Base-by-base conservation (phyloP, 768 basidiomycete species). In the Mycena galopus region DNA sequence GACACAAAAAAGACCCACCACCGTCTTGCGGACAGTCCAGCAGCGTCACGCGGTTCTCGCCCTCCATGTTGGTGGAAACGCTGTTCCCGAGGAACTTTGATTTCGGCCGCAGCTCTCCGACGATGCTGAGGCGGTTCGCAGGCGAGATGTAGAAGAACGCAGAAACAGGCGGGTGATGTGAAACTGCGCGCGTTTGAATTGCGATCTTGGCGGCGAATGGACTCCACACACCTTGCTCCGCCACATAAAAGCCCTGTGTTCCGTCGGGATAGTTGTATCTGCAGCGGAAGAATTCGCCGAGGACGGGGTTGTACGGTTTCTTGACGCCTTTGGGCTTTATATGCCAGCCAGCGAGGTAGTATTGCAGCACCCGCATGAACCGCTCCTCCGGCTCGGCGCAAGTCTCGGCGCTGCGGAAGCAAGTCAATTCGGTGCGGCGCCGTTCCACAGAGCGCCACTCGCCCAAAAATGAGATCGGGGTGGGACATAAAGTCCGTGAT, bases 401-500 rank as follows among this genome's bases (percentile, higher is more conserved):
- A n/a, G 90, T 80, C 75, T 94, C 95, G 56, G 94, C 94, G 47
- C 97, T 97, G 78, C 29, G 63, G 59, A 25, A 16, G 27, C 50
- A 14, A 23, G 67, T 68, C 75, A 59, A 62, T 69, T 39, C 35
- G 30, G 56, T 35, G 70, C 17, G 29, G 67, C n/a, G n/a, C 51
- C 50, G 58, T 35, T 59, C n/a, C 61, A 59, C 51, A 72, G 74
- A 58, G 56, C 67, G 33, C 39, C 25, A 86, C 94, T 82, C 82
- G 91, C 96, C 95, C 95, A 84, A 97, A 97, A 78, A 98, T 90
- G 79, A 99, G 92, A 84, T 99, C 97, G 33, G 98, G 96, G 83
- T 99, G 98, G 67, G 96, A 93, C 93, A 99, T 97, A 84, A 99
- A 99, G 86, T 99, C 97, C 37, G 98, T 99, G 78, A 99, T 97